Conservation (phyloP, 2,329 filamentous ascomycete genomes). For the Trichoderma sp. region DNA sequence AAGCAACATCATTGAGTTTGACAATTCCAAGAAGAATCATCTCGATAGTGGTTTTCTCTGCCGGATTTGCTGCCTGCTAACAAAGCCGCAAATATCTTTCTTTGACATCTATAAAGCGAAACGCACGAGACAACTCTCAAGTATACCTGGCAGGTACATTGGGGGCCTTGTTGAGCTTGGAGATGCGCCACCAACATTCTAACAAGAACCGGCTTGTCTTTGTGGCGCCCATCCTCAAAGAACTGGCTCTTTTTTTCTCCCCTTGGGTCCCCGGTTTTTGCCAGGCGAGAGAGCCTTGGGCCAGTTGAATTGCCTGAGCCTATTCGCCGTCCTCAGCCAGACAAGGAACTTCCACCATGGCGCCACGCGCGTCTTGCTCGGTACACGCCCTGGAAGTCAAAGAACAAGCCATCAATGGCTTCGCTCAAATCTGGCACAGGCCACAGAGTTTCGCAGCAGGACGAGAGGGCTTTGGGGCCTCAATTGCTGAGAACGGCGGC, state of each 20-base stretch:
- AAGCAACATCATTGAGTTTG: background rate
- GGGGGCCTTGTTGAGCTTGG: background rate
- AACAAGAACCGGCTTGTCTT: background rate
- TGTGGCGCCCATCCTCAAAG: conserved; percentile 4
- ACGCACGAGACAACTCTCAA: background rate
- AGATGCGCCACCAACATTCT: conserved; percentile 20
- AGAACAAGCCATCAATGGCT: background rate
- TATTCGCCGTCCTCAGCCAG: background rate
- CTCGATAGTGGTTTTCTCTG: background rate
- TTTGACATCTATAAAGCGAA: background rate
- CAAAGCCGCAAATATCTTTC: background rate
- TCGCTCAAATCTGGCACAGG: background rate
- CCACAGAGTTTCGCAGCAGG: background rate
- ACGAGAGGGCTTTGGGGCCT: background rate
- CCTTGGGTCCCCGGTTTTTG: conserved; percentile 5
- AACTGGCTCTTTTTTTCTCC: background rate
- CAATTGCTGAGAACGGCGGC: background rate
- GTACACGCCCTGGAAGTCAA: conserved; percentile 1
- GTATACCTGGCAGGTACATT: conserved; percentile 9
- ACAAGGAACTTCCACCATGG: background rate
- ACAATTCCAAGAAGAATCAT: background rate
- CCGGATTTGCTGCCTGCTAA: background rate
- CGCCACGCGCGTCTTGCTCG: background rate
- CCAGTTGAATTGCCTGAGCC: background rate
- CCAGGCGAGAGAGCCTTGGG: background rate